These are phyloP conservation scores for Eudorina sp. DNA, from an alignment of 139 green algal genomes.

Conservation along the genomic window DNA sequence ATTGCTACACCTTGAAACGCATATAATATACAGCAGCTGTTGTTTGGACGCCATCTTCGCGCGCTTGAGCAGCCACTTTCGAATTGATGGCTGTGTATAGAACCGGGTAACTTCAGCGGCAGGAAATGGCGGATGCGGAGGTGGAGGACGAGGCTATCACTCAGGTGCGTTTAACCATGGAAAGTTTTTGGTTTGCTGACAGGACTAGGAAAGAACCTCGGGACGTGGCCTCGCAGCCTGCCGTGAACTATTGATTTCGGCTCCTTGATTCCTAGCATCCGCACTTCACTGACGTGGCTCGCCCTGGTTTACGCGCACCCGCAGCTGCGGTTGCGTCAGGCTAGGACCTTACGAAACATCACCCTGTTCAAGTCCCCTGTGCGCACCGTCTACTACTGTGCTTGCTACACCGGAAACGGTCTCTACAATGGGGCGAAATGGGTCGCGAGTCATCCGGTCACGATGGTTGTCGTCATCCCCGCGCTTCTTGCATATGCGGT, in stretches of 20 bases:
- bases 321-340: conserved; percentile 53
- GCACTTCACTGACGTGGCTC: neutral
- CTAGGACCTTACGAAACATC: conserved; percentile 52
- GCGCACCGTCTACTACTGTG: conserved; percentile 73
- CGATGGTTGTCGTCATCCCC: conserved; percentile 75
- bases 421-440: conserved; percentile 60
- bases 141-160: conserved; percentile 7
- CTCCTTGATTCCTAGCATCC: too few species aligned
- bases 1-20: too few species aligned
- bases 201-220: too few species aligned
- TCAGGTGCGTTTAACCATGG: conserved; percentile 20
- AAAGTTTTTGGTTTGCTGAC: conserved; percentile 8
- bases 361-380: conserved; percentile 71
- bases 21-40: neutral
- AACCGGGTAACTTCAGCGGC: neutral
- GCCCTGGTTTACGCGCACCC: neutral
- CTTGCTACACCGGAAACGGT: conserved; percentile 40
- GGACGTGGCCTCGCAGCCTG: too few species aligned
- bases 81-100: neutral
- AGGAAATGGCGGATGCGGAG: conserved; percentile 23
- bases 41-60: neutral
- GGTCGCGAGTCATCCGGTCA: conserved; percentile 75
- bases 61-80: neutral
- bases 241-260: too few species aligned
- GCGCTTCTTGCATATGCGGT: conserved; percentile 66